Conservation (phyloP, 495 filamentous ascomycete genomes). For the Talaromyces stipitatus region DNA sequence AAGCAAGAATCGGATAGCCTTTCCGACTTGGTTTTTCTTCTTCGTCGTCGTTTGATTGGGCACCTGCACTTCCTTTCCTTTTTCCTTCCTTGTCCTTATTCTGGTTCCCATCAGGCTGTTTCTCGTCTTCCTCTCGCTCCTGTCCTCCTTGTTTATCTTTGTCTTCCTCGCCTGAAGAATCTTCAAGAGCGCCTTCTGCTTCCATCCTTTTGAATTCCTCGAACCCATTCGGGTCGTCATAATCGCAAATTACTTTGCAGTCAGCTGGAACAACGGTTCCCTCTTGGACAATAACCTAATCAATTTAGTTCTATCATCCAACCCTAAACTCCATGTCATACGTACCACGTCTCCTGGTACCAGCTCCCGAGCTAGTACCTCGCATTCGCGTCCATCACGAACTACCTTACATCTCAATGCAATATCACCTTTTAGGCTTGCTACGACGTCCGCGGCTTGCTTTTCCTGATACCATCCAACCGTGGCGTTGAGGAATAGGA, state of each 20-base stretch:
- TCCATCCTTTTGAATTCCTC: slow-evolving; percentile 51
- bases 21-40: slow-evolving; percentile 15
- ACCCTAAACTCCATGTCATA: slow-evolving; percentile 39
- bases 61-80: slow-evolving; percentile 5
- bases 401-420: slow-evolving; percentile 64
- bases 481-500: slow-evolving; percentile 63
- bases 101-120: slow-evolving; percentile 6
- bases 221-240: slow-evolving; percentile 57
- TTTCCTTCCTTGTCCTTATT: slow-evolving; percentile 10
- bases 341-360: slow-evolving; percentile 75
- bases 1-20: slow-evolving; percentile 53
- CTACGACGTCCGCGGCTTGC: slow-evolving; percentile 75
- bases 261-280: slow-evolving; percentile 67
- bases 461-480: slow-evolving; percentile 84
- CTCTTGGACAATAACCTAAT: slow-evolving; percentile 56
- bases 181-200: slow-evolving; percentile 45
- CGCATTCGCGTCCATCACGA: slow-evolving; percentile 55
- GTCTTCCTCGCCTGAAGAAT: slow-evolving; percentile 35
- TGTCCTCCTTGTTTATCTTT: slow-evolving; percentile 38
- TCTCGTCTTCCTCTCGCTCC: slow-evolving; percentile 15
- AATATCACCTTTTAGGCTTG: slow-evolving; percentile 72
- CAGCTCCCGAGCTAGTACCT: slow-evolving; percentile 66
- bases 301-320: neutral
- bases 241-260: slow-evolving; percentile 63
- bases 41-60: slow-evolving; percentile 9